Conservation (phyloP, 2,329 filamentous ascomycete genomes). For the Diaporthe caulivora region DNA sequence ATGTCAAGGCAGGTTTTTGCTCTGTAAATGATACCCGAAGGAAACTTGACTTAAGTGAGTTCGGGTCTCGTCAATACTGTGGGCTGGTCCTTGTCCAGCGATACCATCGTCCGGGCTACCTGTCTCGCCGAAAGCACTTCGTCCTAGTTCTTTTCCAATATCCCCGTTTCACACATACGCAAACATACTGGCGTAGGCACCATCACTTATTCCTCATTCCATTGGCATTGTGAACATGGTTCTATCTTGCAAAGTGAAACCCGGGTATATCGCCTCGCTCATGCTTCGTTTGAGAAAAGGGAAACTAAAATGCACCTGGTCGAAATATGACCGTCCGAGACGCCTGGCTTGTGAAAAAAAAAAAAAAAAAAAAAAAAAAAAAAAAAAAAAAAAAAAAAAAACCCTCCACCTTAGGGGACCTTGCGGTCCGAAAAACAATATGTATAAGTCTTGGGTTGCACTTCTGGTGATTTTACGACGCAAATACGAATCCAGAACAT, state of each 20-base stretch:
- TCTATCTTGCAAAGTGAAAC: slow-evolving; percentile 21
- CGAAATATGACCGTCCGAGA: neutral
- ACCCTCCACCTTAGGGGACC: neutral
- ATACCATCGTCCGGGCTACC: too few relatives aligned
- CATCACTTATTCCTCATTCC: neutral
- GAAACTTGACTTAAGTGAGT: neutral
- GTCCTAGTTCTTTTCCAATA: neutral
- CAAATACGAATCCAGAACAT: slow-evolving; percentile 5
- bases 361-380: neutral
- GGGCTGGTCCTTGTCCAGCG: neutral
- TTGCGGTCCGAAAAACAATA: neutral
- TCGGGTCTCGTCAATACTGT: too few relatives aligned
- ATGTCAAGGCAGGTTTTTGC: neutral
- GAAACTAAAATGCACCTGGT: slow-evolving; percentile 16
- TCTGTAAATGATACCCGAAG: neutral
- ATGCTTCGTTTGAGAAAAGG: slow-evolving; percentile 7
- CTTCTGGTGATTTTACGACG: slow-evolving; percentile 12
- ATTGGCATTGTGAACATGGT: neutral
- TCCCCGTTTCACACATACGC: too few relatives aligned
- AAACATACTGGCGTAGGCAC: neutral
- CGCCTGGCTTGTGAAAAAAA: slow-evolving; percentile 19
- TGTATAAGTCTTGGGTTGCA: neutral
- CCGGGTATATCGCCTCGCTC: slow-evolving; percentile 29
- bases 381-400: neutral
- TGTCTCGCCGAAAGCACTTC: neutral